Evolutionary conservation across 768 basidiomycete genomes (phyloP), one percentile per base, ranked within the genome.

Genomic region (Lyophyllum atratum): DNA sequence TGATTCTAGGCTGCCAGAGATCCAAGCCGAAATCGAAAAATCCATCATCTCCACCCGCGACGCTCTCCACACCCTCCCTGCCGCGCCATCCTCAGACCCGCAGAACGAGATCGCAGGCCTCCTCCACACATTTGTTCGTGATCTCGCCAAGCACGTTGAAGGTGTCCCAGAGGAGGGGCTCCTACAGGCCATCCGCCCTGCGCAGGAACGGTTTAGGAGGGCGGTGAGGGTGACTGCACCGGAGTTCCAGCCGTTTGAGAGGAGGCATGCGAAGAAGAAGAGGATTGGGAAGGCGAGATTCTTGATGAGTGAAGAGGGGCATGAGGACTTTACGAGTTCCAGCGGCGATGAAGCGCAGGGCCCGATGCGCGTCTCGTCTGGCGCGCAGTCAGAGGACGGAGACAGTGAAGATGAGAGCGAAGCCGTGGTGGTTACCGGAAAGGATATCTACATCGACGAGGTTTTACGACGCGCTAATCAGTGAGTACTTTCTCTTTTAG

Each of bases 91-190:
- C 0, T 64, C 58, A 1, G 80, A 90, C 44, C 80, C 87, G 0
- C 67, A 82, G 1, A 77, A 76, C n/a, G 87, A 89, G 45, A 78
- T 90, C 2, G 65, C 83, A 0, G 70, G 66, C 0, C 62, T 83
- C 2, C 62, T 91, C 7, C 70, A 77, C 3, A 61, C 52, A 0
- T 91, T 90, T 48, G 66, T 70, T 1, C 68, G 66, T 0, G 81
- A 81, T 19, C 63, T 90, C 0, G 60, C 70, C 1, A 63, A 42
- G 12, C 74, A 80, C 14, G 68, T 89, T 7, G 76, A 83, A 40
- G 88, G 88, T 1, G 74, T 83, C 0, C 79, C 86, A 0, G 74
- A 78, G 7, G 68, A 74, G 2, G 87, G 85, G 0, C 66, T 90
- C 0, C 53, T 87, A 3, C 88, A 90, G 58, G 50, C 64, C 0